Conservation (phyloP, 257 asterid genomes). For the Eustoma russellianum region DNA sequence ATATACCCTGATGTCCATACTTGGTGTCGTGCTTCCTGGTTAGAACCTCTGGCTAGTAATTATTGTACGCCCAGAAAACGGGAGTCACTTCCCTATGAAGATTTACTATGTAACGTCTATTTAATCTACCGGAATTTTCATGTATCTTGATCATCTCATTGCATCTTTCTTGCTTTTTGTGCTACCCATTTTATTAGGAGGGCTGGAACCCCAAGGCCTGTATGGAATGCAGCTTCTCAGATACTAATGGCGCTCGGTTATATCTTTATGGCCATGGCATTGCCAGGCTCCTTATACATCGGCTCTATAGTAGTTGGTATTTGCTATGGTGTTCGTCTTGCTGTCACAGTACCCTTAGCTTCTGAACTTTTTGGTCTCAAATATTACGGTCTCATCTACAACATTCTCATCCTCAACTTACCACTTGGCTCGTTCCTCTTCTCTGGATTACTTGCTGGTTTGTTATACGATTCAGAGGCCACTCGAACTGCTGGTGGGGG, state of each 20-base stretch:
- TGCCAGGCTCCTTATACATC: constrained; percentile 39
- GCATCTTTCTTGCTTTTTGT: neutral
- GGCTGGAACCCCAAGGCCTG: constrained; percentile 38
- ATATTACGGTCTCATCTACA: constrained; percentile 33
- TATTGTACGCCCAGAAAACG: too few relatives aligned
- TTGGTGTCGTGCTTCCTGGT: too few relatives aligned
- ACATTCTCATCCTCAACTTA: constrained; percentile 35
- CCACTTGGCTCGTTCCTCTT: constrained; percentile 41
- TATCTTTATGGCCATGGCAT: constrained; percentile 27
- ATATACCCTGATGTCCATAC: too few relatives aligned
- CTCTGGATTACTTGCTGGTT: constrained; percentile 42
- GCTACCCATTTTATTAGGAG: constrained; percentile 23
- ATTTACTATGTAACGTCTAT: too few relatives aligned
- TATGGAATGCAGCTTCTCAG: constrained; percentile 43
- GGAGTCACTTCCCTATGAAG: too few relatives aligned
- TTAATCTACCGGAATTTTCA: too few relatives aligned
- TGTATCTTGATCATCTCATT: too few relatives aligned
- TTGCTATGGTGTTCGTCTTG: constrained; percentile 41
- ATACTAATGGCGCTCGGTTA: constrained; percentile 37
- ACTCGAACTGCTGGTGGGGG: constrained; percentile 27
- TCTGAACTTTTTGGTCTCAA: constrained; percentile 42
- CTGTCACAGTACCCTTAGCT: constrained; percentile 36
- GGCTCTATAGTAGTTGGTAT: constrained; percentile 36
- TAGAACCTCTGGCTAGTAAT: too few relatives aligned
- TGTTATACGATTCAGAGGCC: constrained; percentile 29